These are phyloP conservation scores for Citrus medica DNA, from an alignment of 345 rosid species.

Conservation along the genomic window DNA sequence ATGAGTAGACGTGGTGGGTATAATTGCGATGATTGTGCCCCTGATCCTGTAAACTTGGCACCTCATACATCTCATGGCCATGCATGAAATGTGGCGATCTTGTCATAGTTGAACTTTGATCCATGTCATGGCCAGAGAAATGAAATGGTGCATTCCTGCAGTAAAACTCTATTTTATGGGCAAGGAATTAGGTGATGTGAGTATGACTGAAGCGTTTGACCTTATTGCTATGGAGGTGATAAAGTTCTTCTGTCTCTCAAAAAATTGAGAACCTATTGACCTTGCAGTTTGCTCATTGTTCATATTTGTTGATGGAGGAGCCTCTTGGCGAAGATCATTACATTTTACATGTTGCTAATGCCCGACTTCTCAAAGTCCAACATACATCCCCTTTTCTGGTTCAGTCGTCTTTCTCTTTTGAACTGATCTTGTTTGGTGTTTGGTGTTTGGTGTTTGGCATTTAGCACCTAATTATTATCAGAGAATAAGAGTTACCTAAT, in stretches of 20 bases:
- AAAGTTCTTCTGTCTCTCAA: slow-evolving; percentile 17
- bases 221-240: slow-evolving; percentile 1
- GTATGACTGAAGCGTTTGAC: slow-evolving; percentile 17
- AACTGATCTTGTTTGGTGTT: slow-evolving; percentile 23
- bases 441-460: slow-evolving; percentile 22
- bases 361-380: slow-evolving; percentile 14
- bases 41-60: slow-evolving; percentile 23
- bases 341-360: slow-evolving; percentile 5
- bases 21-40: slow-evolving; percentile 23
- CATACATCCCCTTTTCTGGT: slow-evolving; percentile 20
- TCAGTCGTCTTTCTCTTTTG: slow-evolving; percentile 25
- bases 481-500: background rate
- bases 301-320: slow-evolving; percentile 7
- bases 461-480: slow-evolving; percentile 35
- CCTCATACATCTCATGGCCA: background rate
- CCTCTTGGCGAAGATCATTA: slow-evolving; percentile 18
- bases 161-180: slow-evolving; percentile 15
- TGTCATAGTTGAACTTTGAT: slow-evolving; percentile 26
- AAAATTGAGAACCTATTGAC: slow-evolving; percentile 18
- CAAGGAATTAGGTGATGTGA: slow-evolving; percentile 12
- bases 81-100: slow-evolving; percentile 27
- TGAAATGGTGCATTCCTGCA: slow-evolving; percentile 16
- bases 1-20: slow-evolving; percentile 6
- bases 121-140: slow-evolving; percentile 15
- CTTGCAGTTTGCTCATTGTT: background rate